Percentiles rank a stretch among this genome's conserved stretches.
phyloP scores from a whole-genome alignment of 176 grass and related monocot species.

The Cenchrus fungigraminus region DNA sequence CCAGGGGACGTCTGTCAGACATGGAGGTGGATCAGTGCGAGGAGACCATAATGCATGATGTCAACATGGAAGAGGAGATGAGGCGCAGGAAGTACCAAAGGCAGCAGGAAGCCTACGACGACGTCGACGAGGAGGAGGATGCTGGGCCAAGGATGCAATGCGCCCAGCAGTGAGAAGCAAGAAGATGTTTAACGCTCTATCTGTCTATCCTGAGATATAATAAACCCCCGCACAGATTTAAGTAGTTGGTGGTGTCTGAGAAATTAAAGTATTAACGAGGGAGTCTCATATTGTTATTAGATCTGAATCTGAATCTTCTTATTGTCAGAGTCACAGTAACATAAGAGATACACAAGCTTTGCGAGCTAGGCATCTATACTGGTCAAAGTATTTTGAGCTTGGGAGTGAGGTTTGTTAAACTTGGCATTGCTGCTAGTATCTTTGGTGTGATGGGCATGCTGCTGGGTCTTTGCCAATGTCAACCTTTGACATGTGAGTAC shows the following conservation, averaged over 20 bases:
- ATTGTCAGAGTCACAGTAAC: constrained; percentile 5
- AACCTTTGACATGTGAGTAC: too few species aligned
- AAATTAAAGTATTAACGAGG: not conserved
- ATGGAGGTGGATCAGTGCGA: constrained; percentile 73
- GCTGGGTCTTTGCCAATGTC: too few species aligned
- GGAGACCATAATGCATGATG: constrained; percentile 70
- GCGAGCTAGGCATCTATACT: constrained; percentile 8
- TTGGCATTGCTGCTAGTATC: too few species aligned
- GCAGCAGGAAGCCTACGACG: constrained; percentile 57
- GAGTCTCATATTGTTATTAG: not conserved
- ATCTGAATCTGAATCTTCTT: not conserved
- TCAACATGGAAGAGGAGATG: constrained; percentile 84
- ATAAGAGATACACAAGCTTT: not conserved
- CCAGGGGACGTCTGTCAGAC: constrained; percentile 37
- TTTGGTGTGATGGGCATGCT: too few species aligned
- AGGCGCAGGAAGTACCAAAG: constrained; percentile 49
- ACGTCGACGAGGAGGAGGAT: constrained; percentile 57
- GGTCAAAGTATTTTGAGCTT: not conserved
- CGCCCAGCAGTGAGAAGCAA: constrained; percentile 67
- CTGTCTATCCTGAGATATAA: not conserved
- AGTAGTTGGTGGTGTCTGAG: not conserved
- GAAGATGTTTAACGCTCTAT: not conserved
- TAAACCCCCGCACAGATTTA: not conserved
- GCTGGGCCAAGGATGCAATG: constrained; percentile 67
- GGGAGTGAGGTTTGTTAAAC: too few species aligned